A percentile compares a stretch with the other conserved stretches of the same genome.
Conservation (phyloP, 441 rosid genomes). For the Metrosideros polymorpha region DNA sequence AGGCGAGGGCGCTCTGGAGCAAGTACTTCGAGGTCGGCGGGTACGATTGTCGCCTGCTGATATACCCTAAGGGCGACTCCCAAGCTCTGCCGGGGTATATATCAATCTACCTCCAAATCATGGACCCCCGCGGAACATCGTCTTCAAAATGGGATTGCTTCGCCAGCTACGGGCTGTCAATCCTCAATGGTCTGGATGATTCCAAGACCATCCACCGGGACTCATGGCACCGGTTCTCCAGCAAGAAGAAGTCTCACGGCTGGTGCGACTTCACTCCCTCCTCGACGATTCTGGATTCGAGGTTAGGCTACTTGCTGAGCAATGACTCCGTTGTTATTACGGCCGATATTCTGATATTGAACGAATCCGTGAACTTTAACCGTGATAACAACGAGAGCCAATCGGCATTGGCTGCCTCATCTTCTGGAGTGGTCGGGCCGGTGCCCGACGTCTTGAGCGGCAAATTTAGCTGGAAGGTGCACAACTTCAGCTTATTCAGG, state of each 20-base stretch:
- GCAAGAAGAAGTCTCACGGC: constrained; percentile 95
- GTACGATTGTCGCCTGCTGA: constrained; percentile 87
- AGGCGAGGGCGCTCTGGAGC: constrained; percentile 93
- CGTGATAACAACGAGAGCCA: constrained; percentile 74
- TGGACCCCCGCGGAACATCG: constrained; percentile 89
- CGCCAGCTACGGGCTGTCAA: constrained; percentile 88
- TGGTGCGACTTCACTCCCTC: constrained; percentile 98
- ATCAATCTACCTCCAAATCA: constrained; percentile 88
- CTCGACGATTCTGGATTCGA: constrained; percentile 73
- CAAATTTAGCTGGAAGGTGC: constrained; percentile 94
- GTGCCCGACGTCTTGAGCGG: constrained; percentile 86
- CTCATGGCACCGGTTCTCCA: constrained; percentile 95
- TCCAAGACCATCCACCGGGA: constrained; percentile 90
- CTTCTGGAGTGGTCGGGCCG: constrained; percentile 48
- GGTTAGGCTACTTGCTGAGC: constrained; percentile 63
- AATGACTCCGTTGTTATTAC: constrained; percentile 74
- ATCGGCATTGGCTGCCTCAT: constrained; percentile 27
- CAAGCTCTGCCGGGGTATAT: constrained; percentile 97
- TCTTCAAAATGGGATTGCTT: constrained; percentile 97
- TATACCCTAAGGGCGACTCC: constrained; percentile 97
- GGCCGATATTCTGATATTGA: constrained; percentile 80
- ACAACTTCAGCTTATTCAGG: constrained; percentile 89
- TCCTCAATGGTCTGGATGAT: constrained; percentile 70
- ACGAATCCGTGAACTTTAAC: constrained; percentile 70
- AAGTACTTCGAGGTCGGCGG: constrained; percentile 99